phyloP scores from a whole-genome alignment of 441 rosid species.

The Gossypium lobatum region DNA sequence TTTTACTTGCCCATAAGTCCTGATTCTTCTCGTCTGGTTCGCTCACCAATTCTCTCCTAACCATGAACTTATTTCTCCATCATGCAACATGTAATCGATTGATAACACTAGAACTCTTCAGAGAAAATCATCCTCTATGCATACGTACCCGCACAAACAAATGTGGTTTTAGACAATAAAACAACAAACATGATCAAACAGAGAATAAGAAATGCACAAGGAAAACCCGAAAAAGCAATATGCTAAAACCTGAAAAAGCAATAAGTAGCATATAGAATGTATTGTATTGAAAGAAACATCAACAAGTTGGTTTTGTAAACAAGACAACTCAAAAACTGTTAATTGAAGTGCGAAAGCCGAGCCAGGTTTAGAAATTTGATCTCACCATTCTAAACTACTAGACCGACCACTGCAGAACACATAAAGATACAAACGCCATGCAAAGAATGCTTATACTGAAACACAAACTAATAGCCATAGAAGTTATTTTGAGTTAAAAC shows the following conservation, averaged over 20 bases:
- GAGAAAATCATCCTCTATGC: background rate
- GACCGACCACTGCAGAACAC: background rate
- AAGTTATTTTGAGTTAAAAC: background rate
- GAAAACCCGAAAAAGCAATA: background rate
- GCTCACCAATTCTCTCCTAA: background rate
- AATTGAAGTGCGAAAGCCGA: background rate
- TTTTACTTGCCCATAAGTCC: background rate
- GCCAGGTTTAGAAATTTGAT: background rate
- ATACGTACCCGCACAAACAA: background rate
- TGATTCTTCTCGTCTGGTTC: background rate
- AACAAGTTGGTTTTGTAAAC: background rate
- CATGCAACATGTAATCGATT: background rate
- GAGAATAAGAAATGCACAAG: background rate
- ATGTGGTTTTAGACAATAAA: background rate
- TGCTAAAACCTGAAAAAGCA: background rate
- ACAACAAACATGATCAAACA: background rate
- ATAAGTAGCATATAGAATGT: background rate
- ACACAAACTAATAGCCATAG: background rate
- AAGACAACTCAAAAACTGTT: background rate
- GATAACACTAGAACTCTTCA: background rate
- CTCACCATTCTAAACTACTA: background rate
- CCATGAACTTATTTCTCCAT: background rate
- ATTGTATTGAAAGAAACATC: background rate
- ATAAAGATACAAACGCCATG: background rate
- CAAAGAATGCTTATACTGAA: background rate